Evolutionary conservation across 2,329 filamentous ascomycete species (phyloP).

Genomic region (Pseudogymnoascus sp.): DNA sequence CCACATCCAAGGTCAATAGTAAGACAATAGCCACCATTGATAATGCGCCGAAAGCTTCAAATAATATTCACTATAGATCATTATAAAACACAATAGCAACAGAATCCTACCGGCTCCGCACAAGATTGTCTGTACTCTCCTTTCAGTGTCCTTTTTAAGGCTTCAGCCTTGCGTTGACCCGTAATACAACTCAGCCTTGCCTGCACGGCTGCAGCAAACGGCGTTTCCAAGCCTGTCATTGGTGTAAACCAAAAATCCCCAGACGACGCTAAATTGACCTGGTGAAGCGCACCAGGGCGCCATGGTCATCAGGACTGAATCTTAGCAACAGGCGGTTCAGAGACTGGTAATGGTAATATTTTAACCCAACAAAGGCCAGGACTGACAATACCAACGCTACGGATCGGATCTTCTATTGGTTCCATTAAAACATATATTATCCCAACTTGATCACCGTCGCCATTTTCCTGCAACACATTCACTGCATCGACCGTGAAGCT

Average conservation of each 20-base stretch:
- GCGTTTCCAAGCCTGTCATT: background rate
- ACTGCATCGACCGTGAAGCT: background rate
- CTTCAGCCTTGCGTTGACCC: background rate
- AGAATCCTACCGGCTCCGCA: background rate
- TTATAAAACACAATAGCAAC: background rate
- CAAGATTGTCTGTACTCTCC: background rate
- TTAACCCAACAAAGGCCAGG: background rate
- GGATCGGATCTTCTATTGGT: background rate
- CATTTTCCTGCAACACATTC: background rate
- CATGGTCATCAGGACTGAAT: conserved; percentile 8
- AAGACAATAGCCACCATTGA: background rate
- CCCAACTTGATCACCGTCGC: background rate
- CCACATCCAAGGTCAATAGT: background rate
- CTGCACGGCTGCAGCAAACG: background rate
- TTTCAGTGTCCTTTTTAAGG: background rate
- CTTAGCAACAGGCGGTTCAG: background rate
- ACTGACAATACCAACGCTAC: conserved; percentile 1
- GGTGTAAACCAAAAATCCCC: background rate
- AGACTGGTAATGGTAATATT: background rate
- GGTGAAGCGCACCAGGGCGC: conserved; percentile 6
- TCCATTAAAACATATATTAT: background rate
- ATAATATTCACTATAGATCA: background rate
- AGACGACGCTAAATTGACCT: background rate
- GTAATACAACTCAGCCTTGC: background rate
- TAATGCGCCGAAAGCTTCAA: background rate